These are phyloP conservation scores for Zymoseptoria pseudotritici DNA, from an alignment of 2,329 filamentous ascomycete genomes.

Conservation along the genomic window DNA sequence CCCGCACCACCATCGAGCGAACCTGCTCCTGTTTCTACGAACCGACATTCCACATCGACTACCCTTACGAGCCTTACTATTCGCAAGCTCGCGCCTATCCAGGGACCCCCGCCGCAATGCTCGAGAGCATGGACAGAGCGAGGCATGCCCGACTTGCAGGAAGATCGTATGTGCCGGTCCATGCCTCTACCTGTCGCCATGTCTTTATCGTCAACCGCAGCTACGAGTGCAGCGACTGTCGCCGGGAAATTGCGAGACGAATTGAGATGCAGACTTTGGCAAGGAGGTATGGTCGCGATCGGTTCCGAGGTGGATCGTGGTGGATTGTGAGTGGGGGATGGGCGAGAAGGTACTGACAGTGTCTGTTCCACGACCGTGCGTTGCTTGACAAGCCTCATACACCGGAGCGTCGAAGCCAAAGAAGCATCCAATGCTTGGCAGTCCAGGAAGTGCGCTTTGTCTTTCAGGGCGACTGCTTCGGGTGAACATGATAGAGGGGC, in stretches of 20 bases:
- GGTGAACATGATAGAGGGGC: no score
- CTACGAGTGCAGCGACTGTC: not conserved
- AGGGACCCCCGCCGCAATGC: not conserved
- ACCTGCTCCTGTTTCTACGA: constrained; percentile 18
- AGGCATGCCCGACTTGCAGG: not conserved
- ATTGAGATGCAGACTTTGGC: not conserved
- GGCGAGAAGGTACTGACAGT: not conserved
- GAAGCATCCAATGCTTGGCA: no score
- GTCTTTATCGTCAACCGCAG: not conserved
- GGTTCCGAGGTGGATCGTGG: not conserved
- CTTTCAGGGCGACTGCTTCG: no score
- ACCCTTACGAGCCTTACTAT: constrained; percentile 2
- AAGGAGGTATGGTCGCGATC: not conserved
- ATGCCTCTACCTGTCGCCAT: not conserved
- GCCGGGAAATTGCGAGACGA: not conserved
- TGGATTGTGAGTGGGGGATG: not conserved
- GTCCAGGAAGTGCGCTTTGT: no score
- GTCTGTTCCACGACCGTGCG: not conserved
- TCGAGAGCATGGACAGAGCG: not conserved
- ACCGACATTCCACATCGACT: constrained; percentile 17
- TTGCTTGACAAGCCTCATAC: not conserved
- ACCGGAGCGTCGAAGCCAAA: not conserved
- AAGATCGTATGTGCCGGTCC: not conserved
- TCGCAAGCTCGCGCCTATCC: not conserved
- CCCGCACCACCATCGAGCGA: constrained; percentile 7